Conservation (phyloP, 2,329 filamentous ascomycete species). For the Cercospora citrullina region DNA sequence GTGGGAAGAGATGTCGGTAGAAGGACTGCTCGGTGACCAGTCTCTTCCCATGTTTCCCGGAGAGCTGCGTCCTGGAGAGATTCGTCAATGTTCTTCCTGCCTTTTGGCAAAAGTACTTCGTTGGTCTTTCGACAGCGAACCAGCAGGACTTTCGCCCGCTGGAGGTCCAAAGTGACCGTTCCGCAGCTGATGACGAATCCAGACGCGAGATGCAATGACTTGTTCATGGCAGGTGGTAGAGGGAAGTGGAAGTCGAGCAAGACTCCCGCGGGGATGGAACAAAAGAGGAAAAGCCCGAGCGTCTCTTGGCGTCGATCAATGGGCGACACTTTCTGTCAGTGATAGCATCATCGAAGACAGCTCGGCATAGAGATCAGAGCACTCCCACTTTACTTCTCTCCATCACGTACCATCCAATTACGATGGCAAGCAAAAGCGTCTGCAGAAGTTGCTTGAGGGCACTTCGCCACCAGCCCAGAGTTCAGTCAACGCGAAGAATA, state of each 20-base stretch:
- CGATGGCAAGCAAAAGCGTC: constrained; percentile 30
- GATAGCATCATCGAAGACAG: constrained; percentile 7
- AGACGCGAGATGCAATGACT: not conserved
- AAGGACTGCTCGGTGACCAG: constrained; percentile 12
- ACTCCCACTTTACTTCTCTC: not conserved
- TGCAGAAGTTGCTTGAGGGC: constrained; percentile 31
- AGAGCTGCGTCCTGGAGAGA: constrained; percentile 18
- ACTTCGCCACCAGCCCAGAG: constrained; percentile 23
- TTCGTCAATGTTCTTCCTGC: constrained; percentile 21
- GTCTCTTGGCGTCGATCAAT: constrained; percentile 1
- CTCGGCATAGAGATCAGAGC: not conserved
- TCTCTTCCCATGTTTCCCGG: constrained; percentile 24
- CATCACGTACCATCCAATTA: not conserved
- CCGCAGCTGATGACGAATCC: not conserved
- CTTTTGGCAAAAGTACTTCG: constrained; percentile 22
- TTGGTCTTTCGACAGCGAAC: not conserved
- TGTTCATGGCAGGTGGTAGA: not conserved
- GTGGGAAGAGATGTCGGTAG: constrained; percentile 43
- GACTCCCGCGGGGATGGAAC: not conserved
- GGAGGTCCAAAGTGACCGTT: not conserved
- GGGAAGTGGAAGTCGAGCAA: not conserved
- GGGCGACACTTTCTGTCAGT: not conserved
- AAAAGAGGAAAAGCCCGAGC: not conserved
- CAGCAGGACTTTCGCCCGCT: not conserved
- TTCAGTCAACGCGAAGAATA: constrained; percentile 2